These are phyloP conservation scores for Crassisporium funariophilum DNA, from an alignment of 768 basidiomycete genomes.

Conservation along the genomic window DNA sequence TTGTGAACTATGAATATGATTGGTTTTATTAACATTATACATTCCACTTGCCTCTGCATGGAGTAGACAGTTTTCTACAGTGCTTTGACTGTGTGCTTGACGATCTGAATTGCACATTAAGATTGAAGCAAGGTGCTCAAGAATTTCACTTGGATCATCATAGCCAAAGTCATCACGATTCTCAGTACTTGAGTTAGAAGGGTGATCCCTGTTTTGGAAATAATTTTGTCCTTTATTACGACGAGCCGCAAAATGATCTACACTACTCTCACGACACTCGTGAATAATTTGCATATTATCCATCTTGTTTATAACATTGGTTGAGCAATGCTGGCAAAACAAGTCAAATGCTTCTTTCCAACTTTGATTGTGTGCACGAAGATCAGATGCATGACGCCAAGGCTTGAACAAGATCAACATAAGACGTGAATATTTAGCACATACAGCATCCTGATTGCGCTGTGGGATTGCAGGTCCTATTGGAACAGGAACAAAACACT, in stretches of 20 bases:
- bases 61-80: constrained; percentile 1
- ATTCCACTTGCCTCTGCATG: constrained; percentile 1
- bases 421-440: constrained; percentile 28
- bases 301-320: constrained; percentile 20
- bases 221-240: background rate
- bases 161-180: background rate
- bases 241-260: constrained; percentile 30
- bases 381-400: constrained; percentile 31
- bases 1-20: background rate
- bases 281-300: constrained; percentile 45
- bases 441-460: constrained; percentile 18
- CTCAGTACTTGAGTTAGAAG: constrained; percentile 17
- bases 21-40: background rate
- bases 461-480: constrained; percentile 38
- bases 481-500: constrained; percentile 30
- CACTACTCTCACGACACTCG: constrained; percentile 39
- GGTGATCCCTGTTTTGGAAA: background rate
- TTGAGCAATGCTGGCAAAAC: constrained; percentile 8
- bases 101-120: background rate
- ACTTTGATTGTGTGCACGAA: constrained; percentile 14
- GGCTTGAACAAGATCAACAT: constrained; percentile 49
- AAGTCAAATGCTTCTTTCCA: constrained; percentile 34
- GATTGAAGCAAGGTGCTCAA: constrained; percentile 1
- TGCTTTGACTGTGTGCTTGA: background rate
- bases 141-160: background rate